Percentiles rank a stretch among this genome's conserved stretches.
These are phyloP conservation scores for Aspergillus felis DNA, from an alignment of 2,329 filamentous ascomycete species.

Conservation along the genomic window DNA sequence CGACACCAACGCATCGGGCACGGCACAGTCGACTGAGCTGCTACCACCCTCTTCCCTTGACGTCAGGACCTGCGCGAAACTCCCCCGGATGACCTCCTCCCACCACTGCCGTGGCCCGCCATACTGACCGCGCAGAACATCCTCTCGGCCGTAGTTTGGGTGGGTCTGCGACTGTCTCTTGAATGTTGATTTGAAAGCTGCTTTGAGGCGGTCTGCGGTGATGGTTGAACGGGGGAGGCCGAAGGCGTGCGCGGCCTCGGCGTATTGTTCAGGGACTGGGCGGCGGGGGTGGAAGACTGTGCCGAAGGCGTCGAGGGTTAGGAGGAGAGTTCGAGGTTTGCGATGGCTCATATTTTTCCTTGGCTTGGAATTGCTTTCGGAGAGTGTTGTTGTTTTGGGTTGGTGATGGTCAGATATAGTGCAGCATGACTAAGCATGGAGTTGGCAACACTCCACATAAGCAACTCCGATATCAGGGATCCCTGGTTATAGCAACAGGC, in stretches of 20 bases:
- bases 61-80: constrained; percentile 28
- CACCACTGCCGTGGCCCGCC: constrained; percentile 43
- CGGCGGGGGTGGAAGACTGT: constrained; percentile 42
- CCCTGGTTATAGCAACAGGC: too few relatives aligned
- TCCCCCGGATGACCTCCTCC: constrained; percentile 38
- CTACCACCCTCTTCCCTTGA: not conserved
- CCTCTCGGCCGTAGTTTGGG: constrained; percentile 44
- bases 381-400: not conserved
- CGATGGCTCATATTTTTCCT: not conserved
- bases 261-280: constrained; percentile 40
- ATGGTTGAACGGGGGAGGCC: constrained; percentile 27
- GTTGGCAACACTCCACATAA: too few relatives aligned
- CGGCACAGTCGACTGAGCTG: constrained; percentile 1
- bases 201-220: constrained; percentile 24
- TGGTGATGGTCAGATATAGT: not conserved
- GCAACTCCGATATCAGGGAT: too few relatives aligned
- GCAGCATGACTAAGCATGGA: not conserved
- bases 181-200: constrained; percentile 36
- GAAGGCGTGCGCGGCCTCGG: constrained; percentile 34
- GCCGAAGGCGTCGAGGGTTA: constrained; percentile 45
- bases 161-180: constrained; percentile 27
- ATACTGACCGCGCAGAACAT: constrained; percentile 32
- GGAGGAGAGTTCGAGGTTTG: constrained; percentile 29
- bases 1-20: constrained; percentile 34
- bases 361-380: not conserved